These are phyloP conservation scores for Fusarium nelsonii DNA, from an alignment of 2,329 filamentous ascomycete species.

Conservation along the genomic window DNA sequence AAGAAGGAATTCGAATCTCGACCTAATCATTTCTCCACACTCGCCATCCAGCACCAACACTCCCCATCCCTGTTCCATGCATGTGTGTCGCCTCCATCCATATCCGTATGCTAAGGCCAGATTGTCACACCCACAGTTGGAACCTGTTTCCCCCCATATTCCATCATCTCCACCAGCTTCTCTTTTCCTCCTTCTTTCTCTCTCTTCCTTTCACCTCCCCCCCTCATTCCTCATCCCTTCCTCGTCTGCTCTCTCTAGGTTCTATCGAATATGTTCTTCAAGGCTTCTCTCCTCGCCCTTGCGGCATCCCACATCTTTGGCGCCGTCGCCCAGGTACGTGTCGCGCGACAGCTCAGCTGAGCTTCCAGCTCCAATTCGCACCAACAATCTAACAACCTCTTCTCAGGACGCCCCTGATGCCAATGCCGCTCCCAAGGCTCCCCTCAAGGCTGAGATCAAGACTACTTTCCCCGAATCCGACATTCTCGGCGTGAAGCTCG, in stretches of 20 bases:
- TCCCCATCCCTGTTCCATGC: conserved; percentile 19
- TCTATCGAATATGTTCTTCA: conserved; percentile 73
- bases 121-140: conserved; percentile 46
- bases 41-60: conserved; percentile 6
- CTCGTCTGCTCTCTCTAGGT: conserved; percentile 26
- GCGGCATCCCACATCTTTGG: conserved; percentile 76
- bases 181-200: conserved; percentile 16
- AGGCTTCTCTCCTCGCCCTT: conserved; percentile 77
- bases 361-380: background rate
- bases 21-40: conserved; percentile 30
- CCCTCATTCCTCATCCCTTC: conserved; percentile 16
- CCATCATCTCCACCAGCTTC: conserved; percentile 40
- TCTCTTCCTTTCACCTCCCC: conserved; percentile 15
- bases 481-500: conserved; percentile 93
- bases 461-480: conserved; percentile 77
- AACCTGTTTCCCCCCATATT: conserved; percentile 35
- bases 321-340: conserved; percentile 72
- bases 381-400: background rate
- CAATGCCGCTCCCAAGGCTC: conserved; percentile 43
- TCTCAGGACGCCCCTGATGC: conserved; percentile 35
- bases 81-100: conserved; percentile 32
- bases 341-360: conserved; percentile 16
- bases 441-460: conserved; percentile 72
- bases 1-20: conserved; percentile 8
- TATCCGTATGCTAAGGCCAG: conserved; percentile 44